Base-by-base conservation (phyloP, 805 yeast genomes). In the Nakazawaea populi region DNA sequence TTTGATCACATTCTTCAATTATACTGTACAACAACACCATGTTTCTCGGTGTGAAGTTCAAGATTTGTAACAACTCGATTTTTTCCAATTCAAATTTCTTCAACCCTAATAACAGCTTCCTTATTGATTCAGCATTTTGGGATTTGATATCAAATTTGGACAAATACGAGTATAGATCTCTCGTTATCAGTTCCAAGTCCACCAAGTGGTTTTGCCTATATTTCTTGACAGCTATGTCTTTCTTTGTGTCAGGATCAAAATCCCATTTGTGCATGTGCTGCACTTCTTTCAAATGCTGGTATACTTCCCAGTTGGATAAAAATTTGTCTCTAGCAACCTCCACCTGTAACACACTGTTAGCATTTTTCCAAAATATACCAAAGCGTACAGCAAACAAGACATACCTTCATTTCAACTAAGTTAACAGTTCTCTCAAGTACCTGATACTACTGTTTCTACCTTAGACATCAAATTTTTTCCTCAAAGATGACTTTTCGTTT, bases 1-100 rank as follows among this genome's bases (percentile, higher is more conserved):
- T 74, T 54, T 80, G 82, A 58, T 92, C 99, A 66, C 96, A 92
- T 62, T 94, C 98, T 62, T 92, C 99, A 1, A 92, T 82, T 31
- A 92, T 70, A 0, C 94, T 76, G 63, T 82, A 89, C 47, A 92
- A 72, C 37, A 80, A 84, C 10, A 91, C 97, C 73, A 89, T 70
- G 5, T 89, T 80, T 44, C 84, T 72, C 1, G 99, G 99, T 31
- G 89, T 74, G 6, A 83, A 73, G 64, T 92, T 91, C 51, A 91
- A 76, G 39, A 92, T 79, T 67, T 92, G 97, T 40, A 92, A 70
- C 56, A 83, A 81, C 61, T 92, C 99, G 29, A 87, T 83, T 65
- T 89, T 87, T 68, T 85, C 90, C 49, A 92, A 70, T 31, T 75
- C 76, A 54, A 76, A 82, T 35, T 69, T 58, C 52, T 77, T 74